Conservation (phyloP, 805 yeast genomes). For the Kluyveromyces aestuarii region DNA sequence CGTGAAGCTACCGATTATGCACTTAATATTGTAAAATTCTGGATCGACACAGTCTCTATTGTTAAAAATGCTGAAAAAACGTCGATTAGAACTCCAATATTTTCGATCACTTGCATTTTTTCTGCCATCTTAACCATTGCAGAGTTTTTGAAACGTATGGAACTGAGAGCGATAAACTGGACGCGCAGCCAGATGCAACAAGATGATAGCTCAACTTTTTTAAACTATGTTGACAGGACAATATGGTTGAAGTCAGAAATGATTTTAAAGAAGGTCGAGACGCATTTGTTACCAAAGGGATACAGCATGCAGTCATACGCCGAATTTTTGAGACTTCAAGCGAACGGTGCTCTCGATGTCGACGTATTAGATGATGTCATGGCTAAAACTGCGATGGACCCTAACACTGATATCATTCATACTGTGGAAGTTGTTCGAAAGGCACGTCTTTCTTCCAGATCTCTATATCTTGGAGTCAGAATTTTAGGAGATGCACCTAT, state of each 20-base stretch:
- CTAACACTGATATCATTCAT: slow-evolving; percentile 34
- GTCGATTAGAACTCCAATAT: slow-evolving; percentile 65
- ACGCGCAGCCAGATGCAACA: slow-evolving; percentile 10
- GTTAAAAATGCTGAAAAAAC: slow-evolving; percentile 57
- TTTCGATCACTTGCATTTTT: slow-evolving; percentile 62
- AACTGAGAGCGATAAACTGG: slow-evolving; percentile 38
- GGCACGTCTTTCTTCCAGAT: slow-evolving; percentile 45
- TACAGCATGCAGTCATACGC: slow-evolving; percentile 45
- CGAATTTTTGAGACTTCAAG: slow-evolving; percentile 48
- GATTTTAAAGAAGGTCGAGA: slow-evolving; percentile 51
- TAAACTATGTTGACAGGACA: slow-evolving; percentile 45
- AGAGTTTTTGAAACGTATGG: slow-evolving; percentile 51
- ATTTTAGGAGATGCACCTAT: slow-evolving; percentile 79
- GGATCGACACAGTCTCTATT: slow-evolving; percentile 66
- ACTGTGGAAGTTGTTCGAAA: slow-evolving; percentile 40
- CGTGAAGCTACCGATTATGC: slow-evolving; percentile 54
- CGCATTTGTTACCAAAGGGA: slow-evolving; percentile 43
- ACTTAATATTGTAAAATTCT: slow-evolving; percentile 50
- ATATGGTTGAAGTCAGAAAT: slow-evolving; percentile 58
- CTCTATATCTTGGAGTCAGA: slow-evolving; percentile 62
- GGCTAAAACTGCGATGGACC: slow-evolving; percentile 39
- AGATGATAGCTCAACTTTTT: slow-evolving; percentile 7
- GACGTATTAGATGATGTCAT: slow-evolving; percentile 36
- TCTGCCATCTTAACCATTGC: slow-evolving; percentile 53
- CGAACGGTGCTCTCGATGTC: slow-evolving; percentile 51